These are phyloP conservation scores for Macadamia tetraphylla DNA, from an alignment of 164 flowering plant species.

Conservation along the genomic window DNA sequence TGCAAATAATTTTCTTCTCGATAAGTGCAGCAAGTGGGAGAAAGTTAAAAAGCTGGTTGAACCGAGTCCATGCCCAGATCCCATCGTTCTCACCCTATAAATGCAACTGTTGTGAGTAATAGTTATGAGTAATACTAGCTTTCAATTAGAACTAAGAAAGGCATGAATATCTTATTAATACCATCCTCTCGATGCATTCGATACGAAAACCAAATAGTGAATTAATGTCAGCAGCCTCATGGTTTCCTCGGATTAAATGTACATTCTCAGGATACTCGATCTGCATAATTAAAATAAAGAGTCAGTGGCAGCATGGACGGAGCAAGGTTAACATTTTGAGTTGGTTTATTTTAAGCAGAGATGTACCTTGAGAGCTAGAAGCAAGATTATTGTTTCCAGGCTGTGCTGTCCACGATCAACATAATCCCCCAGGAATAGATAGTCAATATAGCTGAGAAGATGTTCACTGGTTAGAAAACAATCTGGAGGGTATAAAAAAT, in stretches of 20 bases:
- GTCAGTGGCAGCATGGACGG: not conserved
- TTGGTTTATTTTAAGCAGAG: slow-evolving; percentile 7
- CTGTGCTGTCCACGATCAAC: slow-evolving; percentile 99
- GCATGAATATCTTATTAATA: slow-evolving; percentile 14
- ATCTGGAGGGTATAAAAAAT: not conserved
- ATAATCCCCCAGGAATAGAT: slow-evolving; percentile 94
- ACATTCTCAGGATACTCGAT: slow-evolving; percentile 54
- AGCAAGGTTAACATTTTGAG: slow-evolving; percentile 3
- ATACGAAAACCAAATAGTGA: slow-evolving; percentile 43
- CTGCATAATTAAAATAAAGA: slow-evolving; percentile 32
- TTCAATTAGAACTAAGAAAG: slow-evolving; percentile 2
- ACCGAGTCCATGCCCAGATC: slow-evolving; percentile 99
- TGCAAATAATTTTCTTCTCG: slow-evolving; percentile 96
- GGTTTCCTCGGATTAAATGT: slow-evolving; percentile 65
- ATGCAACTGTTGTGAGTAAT: slow-evolving; percentile 9
- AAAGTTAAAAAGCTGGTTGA: slow-evolving; percentile 93
- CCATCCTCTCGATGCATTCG: slow-evolving; percentile 72
- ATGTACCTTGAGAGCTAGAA: slow-evolving; percentile 86
- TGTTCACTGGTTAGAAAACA: slow-evolving; percentile 5
- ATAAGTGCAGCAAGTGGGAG: slow-evolving; percentile 96
- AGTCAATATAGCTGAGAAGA: slow-evolving; percentile 84
- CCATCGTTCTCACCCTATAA: slow-evolving; percentile 95
- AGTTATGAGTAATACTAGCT: slow-evolving; percentile 9
- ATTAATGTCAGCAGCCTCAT: slow-evolving; percentile 94
- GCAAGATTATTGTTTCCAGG: slow-evolving; percentile 85